Conservation (phyloP, 345 rosid species). For the Syzygium grande region DNA sequence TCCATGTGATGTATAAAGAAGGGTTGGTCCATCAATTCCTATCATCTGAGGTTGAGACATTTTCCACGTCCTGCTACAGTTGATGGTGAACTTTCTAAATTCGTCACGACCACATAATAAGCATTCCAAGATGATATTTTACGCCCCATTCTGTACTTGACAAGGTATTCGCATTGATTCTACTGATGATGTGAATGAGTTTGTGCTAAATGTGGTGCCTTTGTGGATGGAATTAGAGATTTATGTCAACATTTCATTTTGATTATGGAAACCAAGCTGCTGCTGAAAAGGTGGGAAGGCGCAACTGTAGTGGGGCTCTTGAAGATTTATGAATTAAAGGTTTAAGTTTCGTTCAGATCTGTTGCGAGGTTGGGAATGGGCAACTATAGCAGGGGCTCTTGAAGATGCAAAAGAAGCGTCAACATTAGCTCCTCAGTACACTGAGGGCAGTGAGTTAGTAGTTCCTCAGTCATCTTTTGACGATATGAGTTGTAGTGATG, state of each 20-base stretch:
- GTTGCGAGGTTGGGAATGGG: not conserved
- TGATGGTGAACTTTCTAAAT: not conserved
- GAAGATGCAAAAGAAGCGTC: slow-evolving; percentile 55
- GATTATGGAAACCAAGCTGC: slow-evolving; percentile 3
- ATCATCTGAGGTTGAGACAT: not conserved
- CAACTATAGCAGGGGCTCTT: slow-evolving; percentile 34
- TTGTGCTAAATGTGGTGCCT: not conserved
- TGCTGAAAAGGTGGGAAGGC: slow-evolving; percentile 48
- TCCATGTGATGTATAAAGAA: slow-evolving; percentile 50
- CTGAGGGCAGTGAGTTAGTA: slow-evolving; percentile 31
- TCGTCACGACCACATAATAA: not conserved
- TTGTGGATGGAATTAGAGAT: not conserved
- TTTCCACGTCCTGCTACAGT: not conserved
- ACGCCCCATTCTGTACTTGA: not conserved
- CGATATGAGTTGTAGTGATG: not conserved
- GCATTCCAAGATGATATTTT: not conserved
- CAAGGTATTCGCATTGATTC: not conserved
- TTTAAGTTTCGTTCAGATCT: not conserved
- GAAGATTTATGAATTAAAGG: not conserved
- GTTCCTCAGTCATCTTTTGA: not conserved
- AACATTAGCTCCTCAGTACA: slow-evolving; percentile 22
- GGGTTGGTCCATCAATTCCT: slow-evolving; percentile 24
- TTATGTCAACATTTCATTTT: not conserved
- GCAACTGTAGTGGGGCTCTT: slow-evolving; percentile 11
- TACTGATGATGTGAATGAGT: not conserved